Base-by-base conservation (phyloP, 768 basidiomycete species). In the Phlebiopsis gigantea region DNA sequence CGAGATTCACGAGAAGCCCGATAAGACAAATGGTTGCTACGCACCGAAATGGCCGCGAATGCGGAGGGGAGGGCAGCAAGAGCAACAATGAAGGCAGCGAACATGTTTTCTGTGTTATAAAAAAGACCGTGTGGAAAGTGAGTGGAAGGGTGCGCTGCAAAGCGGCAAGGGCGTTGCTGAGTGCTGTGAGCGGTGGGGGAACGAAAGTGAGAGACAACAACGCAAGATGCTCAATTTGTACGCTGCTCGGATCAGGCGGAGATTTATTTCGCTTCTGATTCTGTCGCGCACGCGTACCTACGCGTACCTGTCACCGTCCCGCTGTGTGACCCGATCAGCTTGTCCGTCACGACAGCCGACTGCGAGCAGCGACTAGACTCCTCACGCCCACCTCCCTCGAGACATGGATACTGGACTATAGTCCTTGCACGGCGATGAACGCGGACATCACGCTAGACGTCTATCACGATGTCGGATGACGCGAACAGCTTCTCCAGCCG, bases 41-140 rank as follows among this genome's bases (percentile, higher is more conserved):
- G 43, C 65, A 88, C 86, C 61, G 75, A 84, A 61, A 87, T 73
- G 48, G 64, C 80, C 46, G 82, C 87, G 51, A 82, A 67, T 25
- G 79, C 77, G 45, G 82, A 77, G 29, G 79, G 73, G 53, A 83
- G 71, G 55, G 77, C 63, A 42, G 62, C 75, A 60, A 86, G 75
- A 58, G 79, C 61, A 59, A 82, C 61, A 60, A 83, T 42, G 52
- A 71, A 62, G 52, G 79, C 73, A 57, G 73, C 63, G 71, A 86
- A 77, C 84, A 87, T 85, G 45, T 55, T 67, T 67, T 39, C 34
- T 39, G 12, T 12, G 34, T 39, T 39, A 39, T 10, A 72, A 53
- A 53, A 60, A 31, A 6, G 51, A 68, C 71, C 58, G 72, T 72
- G 68, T 68, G 59, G 60, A 58, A 66, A 66, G 71, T 75, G 73